phyloP scores from a whole-genome alignment of 2,329 filamentous ascomycete genomes.

The Periconia sp. region DNA sequence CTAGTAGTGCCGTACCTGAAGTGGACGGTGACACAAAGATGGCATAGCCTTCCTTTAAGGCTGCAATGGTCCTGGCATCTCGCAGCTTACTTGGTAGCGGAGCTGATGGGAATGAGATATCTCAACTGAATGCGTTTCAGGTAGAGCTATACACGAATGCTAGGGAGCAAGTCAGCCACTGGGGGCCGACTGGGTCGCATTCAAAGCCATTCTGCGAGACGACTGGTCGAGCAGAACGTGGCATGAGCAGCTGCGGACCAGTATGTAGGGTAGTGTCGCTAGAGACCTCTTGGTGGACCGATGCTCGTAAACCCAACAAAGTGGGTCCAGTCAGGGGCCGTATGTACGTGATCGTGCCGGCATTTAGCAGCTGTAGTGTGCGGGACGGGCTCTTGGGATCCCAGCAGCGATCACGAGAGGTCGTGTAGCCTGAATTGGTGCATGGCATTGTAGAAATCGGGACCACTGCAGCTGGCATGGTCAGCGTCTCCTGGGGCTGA shows the following conservation, averaged over 20 bases:
- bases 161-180: slow-evolving; percentile 6
- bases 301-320: background rate
- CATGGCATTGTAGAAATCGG: background rate
- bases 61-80: no score
- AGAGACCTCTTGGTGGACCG: background rate
- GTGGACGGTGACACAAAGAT: no score
- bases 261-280: background rate
- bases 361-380: background rate
- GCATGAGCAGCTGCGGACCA: slow-evolving; percentile 1
- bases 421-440: background rate
- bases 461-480: slow-evolving; percentile 6
- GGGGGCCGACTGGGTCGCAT: background rate
- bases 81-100: no score
- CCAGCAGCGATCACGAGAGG: slow-evolving; percentile 9
- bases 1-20: no score
- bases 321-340: slow-evolving; percentile 1
- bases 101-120: slow-evolving; percentile 6
- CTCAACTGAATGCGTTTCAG: slow-evolving; percentile 7
- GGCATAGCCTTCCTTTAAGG: no score
- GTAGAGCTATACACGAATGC: slow-evolving; percentile 2
- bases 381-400: slow-evolving; percentile 11
- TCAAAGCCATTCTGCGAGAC: no score
- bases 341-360: background rate
- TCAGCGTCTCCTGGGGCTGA: slow-evolving; percentile 13
- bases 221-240: slow-evolving; percentile 5